Conservation (phyloP, 2,329 filamentous ascomycete species). For the Diaporthe sp. region DNA sequence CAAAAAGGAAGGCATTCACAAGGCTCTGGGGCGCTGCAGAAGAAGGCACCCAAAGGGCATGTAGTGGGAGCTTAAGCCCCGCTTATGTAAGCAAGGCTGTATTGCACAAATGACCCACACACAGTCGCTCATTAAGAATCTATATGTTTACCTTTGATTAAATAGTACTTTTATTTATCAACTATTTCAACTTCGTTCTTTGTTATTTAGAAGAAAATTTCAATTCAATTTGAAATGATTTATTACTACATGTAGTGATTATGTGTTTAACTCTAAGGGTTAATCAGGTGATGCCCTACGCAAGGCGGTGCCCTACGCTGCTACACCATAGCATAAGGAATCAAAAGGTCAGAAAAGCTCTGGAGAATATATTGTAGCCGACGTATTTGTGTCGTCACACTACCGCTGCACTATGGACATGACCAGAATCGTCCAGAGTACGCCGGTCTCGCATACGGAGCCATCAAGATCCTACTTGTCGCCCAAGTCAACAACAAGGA, state of each 20-base stretch:
- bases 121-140: background rate
- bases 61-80: background rate
- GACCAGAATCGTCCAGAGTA: background rate
- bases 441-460: constrained; percentile 2
- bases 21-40: background rate
- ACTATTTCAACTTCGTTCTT: too few relatives aligned
- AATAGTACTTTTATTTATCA: too few relatives aligned
- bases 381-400: too few relatives aligned
- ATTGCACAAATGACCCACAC: background rate
- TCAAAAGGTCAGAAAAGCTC: too few relatives aligned
- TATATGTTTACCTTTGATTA: too few relatives aligned
- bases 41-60: background rate
- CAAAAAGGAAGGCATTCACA: background rate
- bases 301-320: background rate
- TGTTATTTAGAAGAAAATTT: too few relatives aligned
- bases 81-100: background rate
- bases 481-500: constrained; percentile 32
- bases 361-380: too few relatives aligned
- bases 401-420: too few relatives aligned
- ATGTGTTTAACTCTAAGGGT: too few relatives aligned
- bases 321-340: too few relatives aligned
- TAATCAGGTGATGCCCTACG: background rate
- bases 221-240: too few relatives aligned
- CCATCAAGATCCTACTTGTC: constrained; percentile 26
- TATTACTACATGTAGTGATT: too few relatives aligned